Percentiles rank a stretch among this genome's conserved stretches.
These are phyloP conservation scores for Sugiyamaella mastotermitis DNA, from an alignment of 805 yeast genomes.

Conservation along the genomic window DNA sequence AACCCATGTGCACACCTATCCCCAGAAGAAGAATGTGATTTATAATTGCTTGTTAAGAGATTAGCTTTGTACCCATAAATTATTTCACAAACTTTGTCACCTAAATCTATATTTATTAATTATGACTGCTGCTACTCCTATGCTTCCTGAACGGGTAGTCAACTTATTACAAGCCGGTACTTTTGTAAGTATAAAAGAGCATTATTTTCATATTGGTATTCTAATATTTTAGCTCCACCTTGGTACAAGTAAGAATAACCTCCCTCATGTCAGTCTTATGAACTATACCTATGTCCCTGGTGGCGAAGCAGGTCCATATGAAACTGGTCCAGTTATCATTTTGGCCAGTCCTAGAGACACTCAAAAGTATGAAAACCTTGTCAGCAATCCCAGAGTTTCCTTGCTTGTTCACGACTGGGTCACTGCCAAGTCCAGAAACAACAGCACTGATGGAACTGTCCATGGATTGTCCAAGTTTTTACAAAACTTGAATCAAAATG, in stretches of 20 bases:
- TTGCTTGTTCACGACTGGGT: conserved; percentile 89
- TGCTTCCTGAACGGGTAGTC: conserved; percentile 10
- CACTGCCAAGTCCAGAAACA: conserved; percentile 36
- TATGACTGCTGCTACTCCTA: too few species aligned
- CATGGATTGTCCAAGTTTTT: conserved; percentile 50
- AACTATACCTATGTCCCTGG: conserved; percentile 63
- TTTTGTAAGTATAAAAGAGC: conserved; percentile 17
- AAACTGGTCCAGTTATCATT: conserved; percentile 48
- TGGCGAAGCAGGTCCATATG: conserved; percentile 30
- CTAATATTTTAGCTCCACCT: conserved; percentile 50
- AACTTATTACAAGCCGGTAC: conserved; percentile 10
- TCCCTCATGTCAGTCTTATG: conserved; percentile 89
- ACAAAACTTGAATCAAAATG: conserved; percentile 72
- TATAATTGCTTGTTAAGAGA: too few species aligned
- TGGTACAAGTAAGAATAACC: conserved; percentile 67
- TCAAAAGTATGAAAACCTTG: conserved; percentile 65
- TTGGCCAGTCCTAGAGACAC: conserved; percentile 69
- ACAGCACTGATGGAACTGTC: conserved; percentile 18
- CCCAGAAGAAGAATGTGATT: too few species aligned
- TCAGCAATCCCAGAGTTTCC: conserved; percentile 69
- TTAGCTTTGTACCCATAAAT: too few species aligned
- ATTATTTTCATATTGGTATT: too few species aligned
- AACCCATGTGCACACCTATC: too few species aligned
- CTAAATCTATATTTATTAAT: too few species aligned
- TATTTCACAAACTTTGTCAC: too few species aligned